Evolutionary conservation across 768 basidiomycete species (phyloP), one percentile per base, ranked within the genome.

Genomic region (Cystoderma amianthinum): DNA sequence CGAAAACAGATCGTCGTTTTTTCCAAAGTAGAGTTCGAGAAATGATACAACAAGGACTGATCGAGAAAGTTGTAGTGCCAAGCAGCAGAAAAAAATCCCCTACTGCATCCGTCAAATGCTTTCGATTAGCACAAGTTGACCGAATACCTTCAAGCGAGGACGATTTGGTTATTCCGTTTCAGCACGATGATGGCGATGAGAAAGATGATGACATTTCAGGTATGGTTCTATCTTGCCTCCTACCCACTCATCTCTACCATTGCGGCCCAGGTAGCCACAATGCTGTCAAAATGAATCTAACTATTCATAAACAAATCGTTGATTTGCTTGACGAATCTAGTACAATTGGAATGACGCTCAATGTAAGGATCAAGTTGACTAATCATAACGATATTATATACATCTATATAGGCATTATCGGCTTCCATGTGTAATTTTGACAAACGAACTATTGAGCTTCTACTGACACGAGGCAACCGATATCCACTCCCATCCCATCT

Each of bases 301-400:
- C 86, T 2, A 71, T 93, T 36, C 85, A 92, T 50, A 77, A 78
- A 43, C 91, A 93, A 58, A 78, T 92, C 6, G 64, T 85, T n/a
- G 72, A 85, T 46, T 58, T 88, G 20, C 58, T 93, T 15, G 76
- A 85, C 48, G 75, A 79, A 34, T 70, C 85, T 6, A 86, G 81
- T 2, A 69, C 70, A 0, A 64, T 61, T 32, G 88, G 88, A 23
- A 72, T 85, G 69, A 90, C 85, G 19, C 62, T 89, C 33, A 81
- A 75, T 58, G 86, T 89, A 56, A 49, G 61, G 45, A 17, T 36
- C 35, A 13, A 17, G 10, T 22, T 15, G 10, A 5, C 9, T 34
- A 33, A 19, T n/a, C 9, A 33, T 33, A 5, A 6, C 24, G 17
- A 28, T 42, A 5, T 7, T n/a, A 18, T 6, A 17, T 24, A 43